Evolutionary conservation across 148 eudicot genomes (phyloP).

Genomic region (Rhododendron molle): DNA sequence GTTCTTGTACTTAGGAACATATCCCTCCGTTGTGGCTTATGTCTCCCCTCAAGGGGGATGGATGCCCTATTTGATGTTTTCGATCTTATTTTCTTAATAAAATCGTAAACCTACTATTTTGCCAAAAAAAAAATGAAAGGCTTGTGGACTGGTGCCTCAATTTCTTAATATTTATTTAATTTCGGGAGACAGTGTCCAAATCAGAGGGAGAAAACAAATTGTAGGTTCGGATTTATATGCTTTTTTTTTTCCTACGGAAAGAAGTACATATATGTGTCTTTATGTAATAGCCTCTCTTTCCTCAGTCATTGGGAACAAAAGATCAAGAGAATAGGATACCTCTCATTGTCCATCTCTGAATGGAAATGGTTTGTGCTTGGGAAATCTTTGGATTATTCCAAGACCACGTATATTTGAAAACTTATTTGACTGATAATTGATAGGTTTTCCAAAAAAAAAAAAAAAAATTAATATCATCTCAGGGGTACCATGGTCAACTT

Average conservation of each 20-base stretch:
- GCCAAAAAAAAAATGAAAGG: too few relatives aligned
- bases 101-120: too few relatives aligned
- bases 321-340: neutral
- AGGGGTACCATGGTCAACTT: neutral
- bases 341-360: neutral
- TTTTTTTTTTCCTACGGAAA: neutral
- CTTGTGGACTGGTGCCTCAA: too few relatives aligned
- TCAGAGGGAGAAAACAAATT: neutral
- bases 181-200: neutral
- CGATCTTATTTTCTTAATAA: too few relatives aligned
- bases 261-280: neutral
- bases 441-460: neutral
- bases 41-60: too few relatives aligned
- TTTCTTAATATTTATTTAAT: neutral
- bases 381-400: neutral
- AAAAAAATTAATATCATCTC: neutral
- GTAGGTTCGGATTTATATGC: neutral
- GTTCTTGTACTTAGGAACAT: too few relatives aligned
- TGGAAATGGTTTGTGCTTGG: neutral
- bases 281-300: conserved; percentile 11
- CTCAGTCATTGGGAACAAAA: conserved; percentile 7
- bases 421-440: neutral
- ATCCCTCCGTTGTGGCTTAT: too few relatives aligned
- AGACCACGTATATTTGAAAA: neutral
- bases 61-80: too few relatives aligned